Percentiles rank a stretch among this genome's conserved stretches.
Evolutionary conservation across 179 eudicot genomes (phyloP).

Genomic region (Spergularia azorica): DNA sequence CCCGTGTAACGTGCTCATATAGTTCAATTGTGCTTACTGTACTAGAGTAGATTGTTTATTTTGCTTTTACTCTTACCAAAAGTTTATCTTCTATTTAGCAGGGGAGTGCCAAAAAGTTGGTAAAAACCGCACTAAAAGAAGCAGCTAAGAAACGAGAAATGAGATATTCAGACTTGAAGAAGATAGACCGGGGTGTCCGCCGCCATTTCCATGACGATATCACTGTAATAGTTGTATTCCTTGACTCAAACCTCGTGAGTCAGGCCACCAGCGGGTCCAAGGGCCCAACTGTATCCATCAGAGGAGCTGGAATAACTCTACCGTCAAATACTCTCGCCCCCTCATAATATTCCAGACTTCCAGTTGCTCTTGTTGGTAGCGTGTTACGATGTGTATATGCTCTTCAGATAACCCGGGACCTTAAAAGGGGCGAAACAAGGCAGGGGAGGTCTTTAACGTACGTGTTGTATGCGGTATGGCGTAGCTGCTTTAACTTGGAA

Average conservation of each 20-base stretch:
- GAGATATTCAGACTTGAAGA: conserved; percentile 95
- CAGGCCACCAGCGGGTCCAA: conserved; percentile 48
- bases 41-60: background rate
- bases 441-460: conserved; percentile 15
- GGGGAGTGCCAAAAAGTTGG: conserved; percentile 90
- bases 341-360: conserved; percentile 21
- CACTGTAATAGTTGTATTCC: conserved; percentile 82
- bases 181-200: conserved; percentile 95
- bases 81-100: conserved; percentile 34
- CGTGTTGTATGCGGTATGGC: conserved; percentile 14
- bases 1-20: background rate
- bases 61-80: background rate
- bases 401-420: conserved; percentile 11
- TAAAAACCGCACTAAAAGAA: conserved; percentile 85
- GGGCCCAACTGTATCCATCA: conserved; percentile 61
- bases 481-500: conserved; percentile 29
- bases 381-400: conserved; percentile 10
- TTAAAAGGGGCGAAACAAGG: background rate
- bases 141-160: conserved; percentile 98
- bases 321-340: conserved; percentile 67
- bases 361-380: background rate
- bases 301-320: conserved; percentile 64
- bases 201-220: conserved; percentile 99
- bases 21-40: background rate
- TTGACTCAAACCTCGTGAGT: conserved; percentile 77